A percentile compares a stretch with the other conserved stretches of the same genome.
Conservation (phyloP, 441 rosid genomes). For the Adansonia gregorii region DNA sequence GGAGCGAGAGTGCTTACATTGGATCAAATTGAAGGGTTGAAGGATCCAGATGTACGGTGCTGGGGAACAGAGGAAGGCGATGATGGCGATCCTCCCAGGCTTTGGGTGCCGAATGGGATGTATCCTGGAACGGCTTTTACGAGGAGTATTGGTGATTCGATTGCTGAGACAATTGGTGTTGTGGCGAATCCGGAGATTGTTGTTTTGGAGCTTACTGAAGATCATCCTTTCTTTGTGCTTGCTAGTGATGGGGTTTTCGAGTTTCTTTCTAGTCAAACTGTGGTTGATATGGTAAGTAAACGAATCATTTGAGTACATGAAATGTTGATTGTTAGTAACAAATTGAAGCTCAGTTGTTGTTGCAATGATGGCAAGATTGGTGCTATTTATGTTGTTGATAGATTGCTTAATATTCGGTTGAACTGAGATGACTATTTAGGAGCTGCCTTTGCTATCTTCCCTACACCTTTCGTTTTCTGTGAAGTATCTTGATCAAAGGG, state of each 20-base stretch:
- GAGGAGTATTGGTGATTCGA: conserved; percentile 94
- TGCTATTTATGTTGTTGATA: neutral
- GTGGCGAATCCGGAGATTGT: conserved; percentile 97
- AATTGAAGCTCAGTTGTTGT: neutral
- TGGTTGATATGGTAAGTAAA: conserved; percentile 91
- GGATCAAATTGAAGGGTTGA: conserved; percentile 98
- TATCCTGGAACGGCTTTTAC: conserved; percentile 99
- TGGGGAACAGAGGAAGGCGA: conserved; percentile 98
- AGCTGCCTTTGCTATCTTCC: conserved; percentile 11
- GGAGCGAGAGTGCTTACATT: conserved; percentile 96
- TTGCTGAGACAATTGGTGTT: conserved; percentile 96
- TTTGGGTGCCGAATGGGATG: conserved; percentile 97
- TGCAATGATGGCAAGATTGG: conserved; percentile 5
- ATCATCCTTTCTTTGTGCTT: conserved; percentile 91
- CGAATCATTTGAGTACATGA: conserved; percentile 40
- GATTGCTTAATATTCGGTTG: conserved; percentile 14
- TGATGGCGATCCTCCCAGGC: conserved; percentile 98
- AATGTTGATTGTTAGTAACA: neutral
- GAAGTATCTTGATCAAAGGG: neutral
- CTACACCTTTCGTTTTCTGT: neutral
- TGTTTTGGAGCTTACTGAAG: conserved; percentile 77
- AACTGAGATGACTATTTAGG: neutral
- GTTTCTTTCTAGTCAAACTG: conserved; percentile 93
- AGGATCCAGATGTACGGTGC: conserved; percentile 90
- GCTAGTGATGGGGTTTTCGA: conserved; percentile 99